Conservation (phyloP, 805 yeast genomes). For the Saturnispora diversa region DNA sequence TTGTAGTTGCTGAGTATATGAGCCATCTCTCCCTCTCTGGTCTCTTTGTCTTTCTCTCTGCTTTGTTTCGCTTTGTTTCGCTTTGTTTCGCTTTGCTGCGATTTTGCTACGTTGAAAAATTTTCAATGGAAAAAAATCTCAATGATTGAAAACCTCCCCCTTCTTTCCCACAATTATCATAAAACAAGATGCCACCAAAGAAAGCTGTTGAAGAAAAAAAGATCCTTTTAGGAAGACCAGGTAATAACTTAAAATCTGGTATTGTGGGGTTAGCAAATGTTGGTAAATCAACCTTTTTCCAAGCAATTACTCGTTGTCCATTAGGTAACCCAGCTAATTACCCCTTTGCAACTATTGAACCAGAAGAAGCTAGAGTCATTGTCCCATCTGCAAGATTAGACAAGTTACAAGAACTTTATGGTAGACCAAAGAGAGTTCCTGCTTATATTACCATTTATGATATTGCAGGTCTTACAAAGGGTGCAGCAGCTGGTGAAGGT, state of each 20-base stretch:
- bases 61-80: no score
- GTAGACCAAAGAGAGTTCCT: slow-evolving; percentile 81
- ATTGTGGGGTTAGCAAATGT: slow-evolving; percentile 93
- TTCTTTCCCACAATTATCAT: neutral
- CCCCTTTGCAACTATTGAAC: slow-evolving; percentile 97
- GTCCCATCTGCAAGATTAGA: slow-evolving; percentile 91
- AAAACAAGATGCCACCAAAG: slow-evolving; percentile 32
- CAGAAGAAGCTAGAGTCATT: slow-evolving; percentile 93
- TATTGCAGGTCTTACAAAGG: slow-evolving; percentile 96
- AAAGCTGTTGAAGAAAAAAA: slow-evolving; percentile 33
- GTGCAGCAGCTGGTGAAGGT: slow-evolving; percentile 96
- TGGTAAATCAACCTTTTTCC: slow-evolving; percentile 96
- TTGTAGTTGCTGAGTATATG: no score
- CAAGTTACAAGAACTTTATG: slow-evolving; percentile 61
- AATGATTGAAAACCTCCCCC: no score
- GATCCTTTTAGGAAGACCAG: slow-evolving; percentile 33
- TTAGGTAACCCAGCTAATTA: slow-evolving; percentile 96
- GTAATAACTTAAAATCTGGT: slow-evolving; percentile 50
- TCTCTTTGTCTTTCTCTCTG: no score
- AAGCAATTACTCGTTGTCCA: slow-evolving; percentile 88
- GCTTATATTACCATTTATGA: slow-evolving; percentile 90
- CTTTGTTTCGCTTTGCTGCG: no score
- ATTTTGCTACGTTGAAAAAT: neutral
- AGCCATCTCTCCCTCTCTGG: no score
- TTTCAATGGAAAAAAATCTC: slow-evolving; percentile 1